Conservation (phyloP, 805 yeast species). For the Candida xiaguanensis region DNA sequence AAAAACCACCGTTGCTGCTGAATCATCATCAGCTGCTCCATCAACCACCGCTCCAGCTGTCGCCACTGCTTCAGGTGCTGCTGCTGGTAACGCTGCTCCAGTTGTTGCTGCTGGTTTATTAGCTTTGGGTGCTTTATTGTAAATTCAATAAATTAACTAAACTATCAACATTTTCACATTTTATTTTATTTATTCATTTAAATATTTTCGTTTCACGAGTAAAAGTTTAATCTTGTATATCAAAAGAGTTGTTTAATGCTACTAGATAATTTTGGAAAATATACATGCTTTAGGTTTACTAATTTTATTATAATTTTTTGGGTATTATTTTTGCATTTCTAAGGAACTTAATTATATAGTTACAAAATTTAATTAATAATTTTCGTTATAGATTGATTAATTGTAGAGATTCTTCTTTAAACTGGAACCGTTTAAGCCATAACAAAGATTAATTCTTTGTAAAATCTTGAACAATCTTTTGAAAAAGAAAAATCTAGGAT, state of each 20-base stretch:
- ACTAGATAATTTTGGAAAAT: conserved; percentile 4
- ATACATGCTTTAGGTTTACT: background rate
- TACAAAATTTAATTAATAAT: too few species aligned
- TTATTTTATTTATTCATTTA: background rate
- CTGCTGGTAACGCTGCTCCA: conserved; percentile 14
- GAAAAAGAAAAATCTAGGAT: too few species aligned
- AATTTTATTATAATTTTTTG: background rate
- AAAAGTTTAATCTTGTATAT: too few species aligned
- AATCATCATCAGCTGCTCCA: conserved; percentile 14
- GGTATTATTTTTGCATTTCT: conserved; percentile 1
- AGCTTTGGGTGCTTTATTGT: conserved; percentile 22
- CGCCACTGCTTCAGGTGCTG: conserved; percentile 11
- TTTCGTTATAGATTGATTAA: too few species aligned
- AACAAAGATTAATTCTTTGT: too few species aligned
- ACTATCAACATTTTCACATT: background rate
- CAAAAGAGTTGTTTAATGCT: conserved; percentile 4
- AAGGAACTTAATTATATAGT: background rate
- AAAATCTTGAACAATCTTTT: too few species aligned
- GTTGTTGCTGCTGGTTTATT: conserved; percentile 22
- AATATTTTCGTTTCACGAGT: background rate
- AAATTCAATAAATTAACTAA: conserved; percentile 2
- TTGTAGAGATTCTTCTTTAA: too few species aligned
- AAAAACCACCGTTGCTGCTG: conserved; percentile 22
- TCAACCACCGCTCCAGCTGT: conserved; percentile 13
- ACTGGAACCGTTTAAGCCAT: too few species aligned